Evolutionary conservation across 2,329 filamentous ascomycete species (phyloP), one percentile per base, ranked within the genome.

Genomic region (Geosmithia flava): DNA sequence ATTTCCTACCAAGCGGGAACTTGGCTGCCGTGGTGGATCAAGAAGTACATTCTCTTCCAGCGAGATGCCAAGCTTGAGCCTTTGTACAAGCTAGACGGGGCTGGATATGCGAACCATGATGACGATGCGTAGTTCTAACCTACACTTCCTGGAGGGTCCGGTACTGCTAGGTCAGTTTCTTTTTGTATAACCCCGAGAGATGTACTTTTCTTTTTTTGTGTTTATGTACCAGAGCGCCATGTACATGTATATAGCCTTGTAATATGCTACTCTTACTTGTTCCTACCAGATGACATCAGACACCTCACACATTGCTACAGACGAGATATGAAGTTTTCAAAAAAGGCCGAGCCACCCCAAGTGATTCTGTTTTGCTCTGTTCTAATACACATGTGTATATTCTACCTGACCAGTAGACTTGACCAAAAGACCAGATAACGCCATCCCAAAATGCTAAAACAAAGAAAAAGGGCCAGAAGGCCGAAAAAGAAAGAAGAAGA

Each of bases 11-110:
- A 68, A 47, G 11, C 66, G 7, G 47, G 53, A 7, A 58, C 56
- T 8, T 59, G 57, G 48, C 45, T 68, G 3, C 65, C 65, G 0
- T 66, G 60, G 59, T 61, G 56, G 43, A 39, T 63, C 30, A 59
- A 55, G 23, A 54, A 57, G 10, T 59, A 59, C 23, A 16, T 68
- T 2, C 15, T 37, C 6, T 47, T 65, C 3, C 41, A 42, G 41
- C 41, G 41, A 19, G 41, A 42, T 23, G 41, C 41, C 41, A 42
- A 42, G 20, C 41, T 42, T n/a, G 41, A 42, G n/a, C 41, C 41
- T 42, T 15, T 42, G 17, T 42, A 42, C 41, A 42, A 42, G 41
- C 41, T 42, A 19, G 41, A 42, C 41, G 41, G 20, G 15, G 41
- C 20, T 42, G 41, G 5, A 37, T 5, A 37, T 11, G 15, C 10